A percentile compares a stretch with the other conserved stretches of the same genome.
Evolutionary conservation across 2,329 filamentous ascomycete species (phyloP).

Genomic region (Colletotrichum godetiae): DNA sequence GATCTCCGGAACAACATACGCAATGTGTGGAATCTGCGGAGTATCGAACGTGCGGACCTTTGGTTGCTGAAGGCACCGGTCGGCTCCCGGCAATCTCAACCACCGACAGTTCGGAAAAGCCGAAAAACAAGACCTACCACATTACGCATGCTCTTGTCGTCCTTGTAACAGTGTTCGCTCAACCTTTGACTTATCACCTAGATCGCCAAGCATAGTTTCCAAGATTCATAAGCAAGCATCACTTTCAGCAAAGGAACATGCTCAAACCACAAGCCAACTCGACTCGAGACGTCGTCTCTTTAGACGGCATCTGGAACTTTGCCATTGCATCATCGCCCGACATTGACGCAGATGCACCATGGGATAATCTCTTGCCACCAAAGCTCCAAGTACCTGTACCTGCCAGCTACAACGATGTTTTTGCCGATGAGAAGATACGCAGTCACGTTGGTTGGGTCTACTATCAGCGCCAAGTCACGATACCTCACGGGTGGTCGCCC

Average conservation of each 20-base stretch:
- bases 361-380: conserved; percentile 41
- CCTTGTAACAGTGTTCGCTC: no score
- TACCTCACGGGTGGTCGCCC: conserved; percentile 38
- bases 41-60: background rate
- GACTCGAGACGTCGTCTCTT: conserved; percentile 34
- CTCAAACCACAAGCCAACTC: conserved; percentile 37
- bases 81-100: background rate
- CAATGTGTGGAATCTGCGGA: no score
- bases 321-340: conserved; percentile 22
- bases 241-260: conserved; percentile 4
- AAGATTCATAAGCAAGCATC: background rate
- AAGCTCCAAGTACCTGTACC: conserved; percentile 39
- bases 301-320: conserved; percentile 43
- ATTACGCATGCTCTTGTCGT: background rate
- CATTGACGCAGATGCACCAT: conserved; percentile 32
- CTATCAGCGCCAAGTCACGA: conserved; percentile 42
- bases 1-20: no score
- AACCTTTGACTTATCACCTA: background rate
- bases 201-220: background rate
- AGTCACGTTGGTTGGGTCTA: conserved; percentile 46
- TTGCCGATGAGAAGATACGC: conserved; percentile 38
- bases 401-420: conserved; percentile 42
- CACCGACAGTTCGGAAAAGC: background rate
- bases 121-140: background rate
- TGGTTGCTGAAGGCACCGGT: background rate